Evolutionary conservation across 768 basidiomycete species (phyloP).

Genomic region (Suillus subluteus): DNA sequence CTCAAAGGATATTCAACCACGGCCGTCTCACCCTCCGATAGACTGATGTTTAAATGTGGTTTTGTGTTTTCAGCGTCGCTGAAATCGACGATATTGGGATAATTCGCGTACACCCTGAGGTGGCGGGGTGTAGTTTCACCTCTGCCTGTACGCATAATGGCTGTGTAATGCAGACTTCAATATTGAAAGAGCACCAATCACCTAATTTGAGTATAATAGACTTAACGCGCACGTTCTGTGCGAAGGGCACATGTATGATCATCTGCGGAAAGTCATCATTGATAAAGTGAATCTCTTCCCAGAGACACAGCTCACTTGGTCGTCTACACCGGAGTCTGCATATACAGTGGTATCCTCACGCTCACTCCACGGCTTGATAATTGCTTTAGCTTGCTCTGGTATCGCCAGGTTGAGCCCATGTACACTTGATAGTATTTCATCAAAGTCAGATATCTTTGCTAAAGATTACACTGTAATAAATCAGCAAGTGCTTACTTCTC

Average conservation of each 20-base stretch:
- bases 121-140: conserved; percentile 78
- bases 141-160: conserved; percentile 50
- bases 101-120: conserved; percentile 75
- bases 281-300: background rate
- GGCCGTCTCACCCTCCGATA: conserved; percentile 70
- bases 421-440: conserved; percentile 49
- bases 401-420: conserved; percentile 79
- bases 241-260: conserved; percentile 82
- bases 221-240: conserved; percentile 73
- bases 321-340: conserved; percentile 74
- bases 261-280: conserved; percentile 46
- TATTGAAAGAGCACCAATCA: conserved; percentile 33
- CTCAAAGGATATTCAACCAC: conserved; percentile 80
- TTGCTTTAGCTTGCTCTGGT: conserved; percentile 76
- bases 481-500: conserved; percentile 55
- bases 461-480: background rate
- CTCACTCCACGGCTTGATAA: conserved; percentile 85
- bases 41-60: conserved; percentile 71
- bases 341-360: conserved; percentile 61
- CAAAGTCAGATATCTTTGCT: conserved; percentile 5
- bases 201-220: conserved; percentile 80
- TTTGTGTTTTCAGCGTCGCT: conserved; percentile 67
- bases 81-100: conserved; percentile 77
- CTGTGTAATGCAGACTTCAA: background rate
- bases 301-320: conserved; percentile 58